Evolutionary conservation across 164 flowering plant genomes (phyloP), one percentile per base, ranked within the genome.

Genomic region (Amborella trichopoda): DNA sequence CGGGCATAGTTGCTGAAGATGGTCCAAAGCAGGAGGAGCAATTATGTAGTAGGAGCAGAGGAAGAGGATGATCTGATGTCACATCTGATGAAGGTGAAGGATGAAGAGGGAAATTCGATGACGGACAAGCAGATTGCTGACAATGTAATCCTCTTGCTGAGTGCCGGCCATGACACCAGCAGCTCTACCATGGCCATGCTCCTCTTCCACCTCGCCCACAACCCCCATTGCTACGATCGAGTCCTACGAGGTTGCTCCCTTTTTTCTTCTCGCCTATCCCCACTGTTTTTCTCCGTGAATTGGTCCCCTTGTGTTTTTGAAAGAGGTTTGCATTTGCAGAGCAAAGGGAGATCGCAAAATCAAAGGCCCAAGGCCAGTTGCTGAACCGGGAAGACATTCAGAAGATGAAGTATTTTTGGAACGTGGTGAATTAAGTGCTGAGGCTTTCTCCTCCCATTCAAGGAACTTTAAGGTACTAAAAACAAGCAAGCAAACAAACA

Each of bases 161-260:
- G 46, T 52, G 12, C 56, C 3, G 62, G 56, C 18, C 62, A 58
- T n/a, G 50, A 58, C 23, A 50, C 62, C 0, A 44, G 56, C 16
- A 52, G 51, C 22, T 37, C 56, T 28, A 23, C 56, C 17, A 58
- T 58, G 56, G 46, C 46, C 51, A 58, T 58, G 62, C 14, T 58
- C 39, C 45, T 58, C 56, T 50, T 50, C 14, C 38, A 38, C 40
- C 37, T 58, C 3, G 56, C 56, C 0, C 44, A 57, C 37, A 19
- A 28, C 23, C 61, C 61, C 6, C 23, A 57, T 12, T 57, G 61
- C 45, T 57, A 36, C 17, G 28, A 44, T 14, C 12, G 30, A 50
- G 55, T 57, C 26, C 18, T 57, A 8, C 20, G n/a, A n/a, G n/a
- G n/a, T n/a, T n/a, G n/a, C n/a, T n/a, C n/a, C n/a, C n/a, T n/a